A percentile compares a stretch with the other conserved stretches of the same genome.
phyloP scores from a whole-genome alignment of 1,139 yeast species.

The Suhomyces coccinellae region DNA sequence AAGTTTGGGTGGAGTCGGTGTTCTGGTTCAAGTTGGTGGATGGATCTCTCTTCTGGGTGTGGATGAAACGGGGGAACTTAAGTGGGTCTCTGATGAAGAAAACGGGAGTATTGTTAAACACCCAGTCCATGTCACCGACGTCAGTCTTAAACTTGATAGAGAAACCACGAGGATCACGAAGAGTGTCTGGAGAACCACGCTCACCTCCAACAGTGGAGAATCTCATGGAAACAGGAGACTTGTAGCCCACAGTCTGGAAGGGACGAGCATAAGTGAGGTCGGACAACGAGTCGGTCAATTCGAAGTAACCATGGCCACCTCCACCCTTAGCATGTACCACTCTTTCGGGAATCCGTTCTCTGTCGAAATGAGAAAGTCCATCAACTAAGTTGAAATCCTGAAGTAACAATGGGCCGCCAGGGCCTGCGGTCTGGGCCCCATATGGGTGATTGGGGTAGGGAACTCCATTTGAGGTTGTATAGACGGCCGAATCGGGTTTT shows the following conservation, averaged over 20 bases:
- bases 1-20: slow-evolving; percentile 64
- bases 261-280: slow-evolving; percentile 53
- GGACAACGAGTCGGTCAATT: slow-evolving; percentile 56
- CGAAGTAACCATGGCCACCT: slow-evolving; percentile 62
- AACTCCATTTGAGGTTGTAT: slow-evolving; percentile 31
- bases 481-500: slow-evolving; percentile 24
- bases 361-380: slow-evolving; percentile 58
- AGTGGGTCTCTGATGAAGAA: slow-evolving; percentile 61
- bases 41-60: slow-evolving; percentile 74
- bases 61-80: slow-evolving; percentile 59
- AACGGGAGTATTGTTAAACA: slow-evolving; percentile 60
- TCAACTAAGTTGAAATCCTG: slow-evolving; percentile 60
- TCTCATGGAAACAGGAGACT: slow-evolving; percentile 48
- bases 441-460: slow-evolving; percentile 28
- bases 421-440: slow-evolving; percentile 31
- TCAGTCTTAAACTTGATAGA: slow-evolving; percentile 58
- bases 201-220: slow-evolving; percentile 65
- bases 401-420: slow-evolving; percentile 55
- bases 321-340: slow-evolving; percentile 69
- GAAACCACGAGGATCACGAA: slow-evolving; percentile 62
- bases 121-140: slow-evolving; percentile 62
- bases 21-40: slow-evolving; percentile 67
- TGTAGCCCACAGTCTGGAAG: slow-evolving; percentile 49
- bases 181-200: slow-evolving; percentile 56
- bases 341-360: slow-evolving; percentile 63